A percentile compares a stretch with the other conserved stretches of the same genome.
These are phyloP conservation scores for Tubosaeta brunneosetosa DNA, from an alignment of 768 basidiomycete species.

Conservation along the genomic window DNA sequence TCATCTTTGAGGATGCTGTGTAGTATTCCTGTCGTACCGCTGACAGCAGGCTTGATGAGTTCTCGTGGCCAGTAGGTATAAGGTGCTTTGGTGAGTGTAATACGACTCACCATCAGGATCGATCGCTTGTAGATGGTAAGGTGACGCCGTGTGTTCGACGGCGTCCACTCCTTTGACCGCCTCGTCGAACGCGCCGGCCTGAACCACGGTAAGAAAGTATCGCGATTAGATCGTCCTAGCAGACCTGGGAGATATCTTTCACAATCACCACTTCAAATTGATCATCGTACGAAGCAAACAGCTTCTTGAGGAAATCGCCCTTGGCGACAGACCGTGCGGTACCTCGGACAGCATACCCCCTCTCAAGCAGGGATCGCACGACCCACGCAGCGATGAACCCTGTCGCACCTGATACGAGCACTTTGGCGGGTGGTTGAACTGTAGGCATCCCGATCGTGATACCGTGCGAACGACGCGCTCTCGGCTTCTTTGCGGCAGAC, in stretches of 20 bases:
- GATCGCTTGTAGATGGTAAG: slow-evolving; percentile 44
- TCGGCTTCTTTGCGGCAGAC: no score
- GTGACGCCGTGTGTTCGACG: slow-evolving; percentile 66
- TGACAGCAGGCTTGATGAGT: slow-evolving; percentile 64
- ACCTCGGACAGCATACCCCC: slow-evolving; percentile 60
- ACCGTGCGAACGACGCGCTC: no score
- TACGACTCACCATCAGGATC: slow-evolving; percentile 36
- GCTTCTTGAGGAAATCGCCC: slow-evolving; percentile 48
- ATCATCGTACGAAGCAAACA: slow-evolving; percentile 51
- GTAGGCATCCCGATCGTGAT: slow-evolving; percentile 16
- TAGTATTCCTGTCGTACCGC: slow-evolving; percentile 63
- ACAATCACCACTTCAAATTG: slow-evolving; percentile 64
- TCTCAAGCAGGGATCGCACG: slow-evolving; percentile 49
- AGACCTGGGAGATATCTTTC: slow-evolving; percentile 57
- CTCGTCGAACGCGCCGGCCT: slow-evolving; percentile 73
- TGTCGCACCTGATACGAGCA: slow-evolving; percentile 28
- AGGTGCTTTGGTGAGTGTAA: not conserved
- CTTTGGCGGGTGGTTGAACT: slow-evolving; percentile 24
- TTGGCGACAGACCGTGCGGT: slow-evolving; percentile 64
- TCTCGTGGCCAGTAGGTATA: slow-evolving; percentile 33
- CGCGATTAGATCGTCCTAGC: not conserved
- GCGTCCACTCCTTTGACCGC: slow-evolving; percentile 74
- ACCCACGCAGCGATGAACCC: slow-evolving; percentile 42
- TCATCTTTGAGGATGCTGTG: slow-evolving; percentile 52
- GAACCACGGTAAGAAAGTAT: not conserved